A percentile compares a stretch with the other conserved stretches of the same genome.
phyloP scores from a whole-genome alignment of 2,329 filamentous ascomycete species.

The Aspergillus bombycis region DNA sequence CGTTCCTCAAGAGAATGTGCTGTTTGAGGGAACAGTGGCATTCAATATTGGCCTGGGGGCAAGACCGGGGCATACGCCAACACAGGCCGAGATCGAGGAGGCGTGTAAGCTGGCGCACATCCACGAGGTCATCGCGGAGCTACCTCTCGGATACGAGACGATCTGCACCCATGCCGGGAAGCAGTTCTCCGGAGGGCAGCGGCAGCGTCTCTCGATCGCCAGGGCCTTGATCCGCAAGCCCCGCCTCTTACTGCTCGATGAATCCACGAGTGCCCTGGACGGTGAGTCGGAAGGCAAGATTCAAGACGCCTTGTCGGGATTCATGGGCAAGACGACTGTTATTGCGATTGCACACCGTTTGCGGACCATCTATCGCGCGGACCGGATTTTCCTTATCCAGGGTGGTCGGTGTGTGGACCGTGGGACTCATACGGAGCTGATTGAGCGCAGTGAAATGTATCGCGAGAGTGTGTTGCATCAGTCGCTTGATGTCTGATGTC shows the following conservation, averaged over 20 bases:
- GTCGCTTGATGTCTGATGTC: slow-evolving; percentile 23
- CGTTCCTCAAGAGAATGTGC: slow-evolving; percentile 50
- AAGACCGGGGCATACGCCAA: slow-evolving; percentile 57
- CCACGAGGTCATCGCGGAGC: slow-evolving; percentile 64
- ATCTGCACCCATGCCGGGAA: slow-evolving; percentile 57
- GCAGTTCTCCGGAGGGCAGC: slow-evolving; percentile 59
- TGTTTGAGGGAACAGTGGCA: slow-evolving; percentile 51
- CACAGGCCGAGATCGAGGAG: slow-evolving; percentile 63
- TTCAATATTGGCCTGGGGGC: slow-evolving; percentile 50
- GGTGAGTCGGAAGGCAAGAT: slow-evolving; percentile 47
- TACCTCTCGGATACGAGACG: slow-evolving; percentile 69
- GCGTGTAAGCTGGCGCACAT: slow-evolving; percentile 71
- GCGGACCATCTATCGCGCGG: slow-evolving; percentile 64
- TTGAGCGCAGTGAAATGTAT: slow-evolving; percentile 45
- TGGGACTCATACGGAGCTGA: slow-evolving; percentile 63
- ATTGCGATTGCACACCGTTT: slow-evolving; percentile 46
- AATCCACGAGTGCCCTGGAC: slow-evolving; percentile 62
- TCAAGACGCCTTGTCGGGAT: not conserved
- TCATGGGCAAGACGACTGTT: slow-evolving; percentile 34
- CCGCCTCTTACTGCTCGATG: slow-evolving; percentile 59
- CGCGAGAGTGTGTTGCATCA: slow-evolving; percentile 39
- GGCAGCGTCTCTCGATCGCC: slow-evolving; percentile 61
- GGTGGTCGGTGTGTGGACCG: slow-evolving; percentile 64
- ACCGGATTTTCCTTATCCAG: slow-evolving; percentile 76
- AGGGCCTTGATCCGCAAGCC: slow-evolving; percentile 59